Percentiles rank a stretch among this genome's conserved stretches.
These are phyloP conservation scores for Umbilicus rupestris DNA, from an alignment of 164 flowering plant genomes.

Conservation along the genomic window DNA sequence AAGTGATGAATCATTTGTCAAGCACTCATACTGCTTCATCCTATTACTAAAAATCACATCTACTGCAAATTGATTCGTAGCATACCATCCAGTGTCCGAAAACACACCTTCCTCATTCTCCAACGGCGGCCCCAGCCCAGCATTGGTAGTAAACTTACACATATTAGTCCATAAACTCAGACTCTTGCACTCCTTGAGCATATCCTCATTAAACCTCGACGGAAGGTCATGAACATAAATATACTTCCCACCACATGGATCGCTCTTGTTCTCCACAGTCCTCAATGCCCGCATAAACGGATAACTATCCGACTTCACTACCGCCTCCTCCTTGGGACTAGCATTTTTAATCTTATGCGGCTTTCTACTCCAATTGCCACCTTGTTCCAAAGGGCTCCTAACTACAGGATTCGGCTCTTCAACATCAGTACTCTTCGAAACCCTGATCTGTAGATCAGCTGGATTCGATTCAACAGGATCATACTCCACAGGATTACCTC, in stretches of 20 bases:
- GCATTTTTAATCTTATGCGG: no score
- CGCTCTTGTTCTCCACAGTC: slow-evolving; percentile 68
- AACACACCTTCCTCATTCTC: slow-evolving; percentile 73
- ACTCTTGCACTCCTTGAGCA: slow-evolving; percentile 68
- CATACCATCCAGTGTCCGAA: slow-evolving; percentile 74
- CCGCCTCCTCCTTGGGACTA: neutral
- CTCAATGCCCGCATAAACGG: slow-evolving; percentile 56
- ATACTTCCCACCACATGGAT: slow-evolving; percentile 90
- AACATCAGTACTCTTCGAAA: no score
- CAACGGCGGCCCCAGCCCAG: slow-evolving; percentile 80
- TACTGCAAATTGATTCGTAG: slow-evolving; percentile 81
- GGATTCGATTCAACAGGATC: slow-evolving; percentile 18
- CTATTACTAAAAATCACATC: slow-evolving; percentile 78
- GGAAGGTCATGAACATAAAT: slow-evolving; percentile 86
- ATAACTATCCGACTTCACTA: neutral
- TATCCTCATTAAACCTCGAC: slow-evolving; percentile 72
- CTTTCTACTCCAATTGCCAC: no score
- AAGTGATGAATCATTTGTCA: slow-evolving; percentile 71
- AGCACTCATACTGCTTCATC: slow-evolving; percentile 90
- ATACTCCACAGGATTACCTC: slow-evolving; percentile 21
- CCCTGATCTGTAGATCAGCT: neutral
- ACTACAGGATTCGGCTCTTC: no score
- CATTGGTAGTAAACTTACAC: slow-evolving; percentile 73
- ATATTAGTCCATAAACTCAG: slow-evolving; percentile 80
- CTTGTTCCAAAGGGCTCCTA: no score